Evolutionary conservation across 2,329 filamentous ascomycete species (phyloP), one percentile per base, ranked within the genome.

Genomic region (Cladophialophora carrionii): DNA sequence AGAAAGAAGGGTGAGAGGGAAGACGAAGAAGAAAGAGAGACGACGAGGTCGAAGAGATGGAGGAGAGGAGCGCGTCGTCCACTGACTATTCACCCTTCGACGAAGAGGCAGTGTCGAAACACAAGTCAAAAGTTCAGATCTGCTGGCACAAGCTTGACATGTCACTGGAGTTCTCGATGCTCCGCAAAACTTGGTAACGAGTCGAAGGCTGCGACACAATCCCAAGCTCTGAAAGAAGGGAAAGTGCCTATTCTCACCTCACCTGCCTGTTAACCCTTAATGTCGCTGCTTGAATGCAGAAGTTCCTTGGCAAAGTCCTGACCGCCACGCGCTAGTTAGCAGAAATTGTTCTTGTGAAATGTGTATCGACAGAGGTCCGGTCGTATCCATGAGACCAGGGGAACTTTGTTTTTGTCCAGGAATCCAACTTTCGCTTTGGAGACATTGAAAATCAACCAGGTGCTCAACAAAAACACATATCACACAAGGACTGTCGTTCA

Each of bases 241-340:
- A 52, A 34, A 49, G 26, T 37, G 61, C 52, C 22, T 31, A 1
- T n/a, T 53, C 56, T 66, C 64, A 66, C 60, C 53, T 63, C 7
- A 43, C 24, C 26, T 37, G 29, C 34, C 22, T 32, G 52, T 34
- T 10, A 3, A 26, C 26, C 17, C 8, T n/a, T 20, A 31, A n/a
- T n/a, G 26, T 22, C 52, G 24, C 52, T 51, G 48, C 9, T 51
- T 51, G 20, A 51, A 43, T 7, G 17, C 0, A 43, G 7, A 20
- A n/a, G 17, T 7, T n/a, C 7, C 17, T 43, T 43, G 22, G 24
- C 48, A 51, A 29, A 26, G 48, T 5, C 3, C 48, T 51, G n/a
- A 24, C 22, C 48, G 48, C 24, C 48, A 26, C 20, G 6, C 24
- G 24, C 48, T 51, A 29, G 24, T 51, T 51, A 51, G 48, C 48